These are phyloP conservation scores for Talaromyces amestolkiae DNA, from an alignment of 2,329 filamentous ascomycete species.

Conservation along the genomic window DNA sequence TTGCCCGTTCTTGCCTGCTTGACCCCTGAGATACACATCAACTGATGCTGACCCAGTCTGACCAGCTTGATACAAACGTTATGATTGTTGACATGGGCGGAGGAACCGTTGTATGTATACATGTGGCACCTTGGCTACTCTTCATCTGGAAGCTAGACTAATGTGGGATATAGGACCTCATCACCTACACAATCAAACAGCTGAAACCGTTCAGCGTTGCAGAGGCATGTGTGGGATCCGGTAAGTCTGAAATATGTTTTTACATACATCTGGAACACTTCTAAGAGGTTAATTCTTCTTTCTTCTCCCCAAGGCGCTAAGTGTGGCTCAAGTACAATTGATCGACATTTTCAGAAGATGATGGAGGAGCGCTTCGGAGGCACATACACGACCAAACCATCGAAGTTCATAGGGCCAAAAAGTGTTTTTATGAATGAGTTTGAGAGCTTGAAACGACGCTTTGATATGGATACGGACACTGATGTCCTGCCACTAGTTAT, in stretches of 20 bases:
- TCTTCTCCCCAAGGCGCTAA: not conserved
- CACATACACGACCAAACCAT: not conserved
- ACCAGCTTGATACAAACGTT: not conserved
- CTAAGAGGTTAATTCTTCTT: not conserved
- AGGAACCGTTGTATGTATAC: not conserved
- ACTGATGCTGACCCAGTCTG: not conserved
- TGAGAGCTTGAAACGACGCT: not conserved
- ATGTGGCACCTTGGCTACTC: no score
- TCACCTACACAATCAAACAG: slow-evolving; percentile 15
- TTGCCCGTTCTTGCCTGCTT: not conserved
- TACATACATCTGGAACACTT: not conserved
- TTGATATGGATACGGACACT: not conserved
- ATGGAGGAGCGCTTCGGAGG: slow-evolving; percentile 8
- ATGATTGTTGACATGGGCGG: slow-evolving; percentile 12
- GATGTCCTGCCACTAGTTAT: not conserved
- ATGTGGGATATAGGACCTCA: slow-evolving; percentile 8
- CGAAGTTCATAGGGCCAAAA: not conserved
- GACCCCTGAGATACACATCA: no score
- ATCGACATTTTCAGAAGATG: slow-evolving; percentile 8
- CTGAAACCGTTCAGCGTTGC: slow-evolving; percentile 1
- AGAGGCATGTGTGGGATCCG: slow-evolving; percentile 9
- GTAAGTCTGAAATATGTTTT: not conserved
- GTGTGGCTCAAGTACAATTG: slow-evolving; percentile 15
- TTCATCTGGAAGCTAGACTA: not conserved
- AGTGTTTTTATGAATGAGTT: not conserved